Evolutionary conservation across 129 eudicot genomes (phyloP).

Genomic region (sunflower (Helianthus annuus)): DNA sequence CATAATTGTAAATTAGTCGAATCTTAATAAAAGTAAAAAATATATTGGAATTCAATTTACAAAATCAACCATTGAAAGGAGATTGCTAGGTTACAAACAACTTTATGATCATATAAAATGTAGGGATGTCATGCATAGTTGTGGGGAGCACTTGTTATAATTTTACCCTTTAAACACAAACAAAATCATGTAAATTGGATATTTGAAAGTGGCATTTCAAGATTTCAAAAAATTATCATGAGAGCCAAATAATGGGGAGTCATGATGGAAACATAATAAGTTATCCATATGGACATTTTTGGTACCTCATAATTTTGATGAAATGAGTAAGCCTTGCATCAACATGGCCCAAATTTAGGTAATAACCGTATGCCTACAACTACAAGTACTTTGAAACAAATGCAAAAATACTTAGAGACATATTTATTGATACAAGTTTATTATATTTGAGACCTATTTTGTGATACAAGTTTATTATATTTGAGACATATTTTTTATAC

Average conservation of each 20-base stretch:
- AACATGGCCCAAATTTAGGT: conserved; percentile 40
- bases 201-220: conserved; percentile 27
- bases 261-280: conserved; percentile 37
- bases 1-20: not conserved
- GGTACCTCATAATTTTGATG: conserved; percentile 23
- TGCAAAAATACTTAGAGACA: not conserved
- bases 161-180: conserved; percentile 8
- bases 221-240: conserved; percentile 38
- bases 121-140: not conserved
- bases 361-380: conserved; percentile 13
- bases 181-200: conserved; percentile 29
- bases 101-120: not conserved
- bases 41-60: not conserved
- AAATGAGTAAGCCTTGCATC: conserved; percentile 39
- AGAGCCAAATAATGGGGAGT: conserved; percentile 36
- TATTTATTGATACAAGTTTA: too few species aligned
- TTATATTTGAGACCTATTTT: too few species aligned
- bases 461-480: too few species aligned
- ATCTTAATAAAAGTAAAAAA: not conserved
- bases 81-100: not conserved
- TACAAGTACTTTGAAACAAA: too few species aligned
- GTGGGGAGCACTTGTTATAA: conserved; percentile 8
- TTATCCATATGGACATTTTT: conserved; percentile 1
- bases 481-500: too few species aligned
- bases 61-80: not conserved